These are phyloP conservation scores for Pleurostoma richardsiae DNA, from an alignment of 2,329 filamentous ascomycete genomes.

Conservation along the genomic window DNA sequence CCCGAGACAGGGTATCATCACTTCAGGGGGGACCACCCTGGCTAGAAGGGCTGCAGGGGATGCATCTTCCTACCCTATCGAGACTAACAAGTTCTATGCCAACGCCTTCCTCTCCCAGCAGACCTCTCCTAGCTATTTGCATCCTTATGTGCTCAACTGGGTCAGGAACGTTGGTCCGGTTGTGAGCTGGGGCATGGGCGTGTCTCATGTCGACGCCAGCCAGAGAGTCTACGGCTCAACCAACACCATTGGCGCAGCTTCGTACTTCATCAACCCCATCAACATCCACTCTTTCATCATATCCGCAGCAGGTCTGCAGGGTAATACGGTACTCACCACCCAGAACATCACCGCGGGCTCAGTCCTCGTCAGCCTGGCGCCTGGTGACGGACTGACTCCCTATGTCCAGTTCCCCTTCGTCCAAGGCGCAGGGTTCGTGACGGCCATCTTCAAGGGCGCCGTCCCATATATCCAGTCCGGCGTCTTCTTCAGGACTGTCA, in stretches of 20 bases:
- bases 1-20: slow-evolving; percentile 43
- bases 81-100: slow-evolving; percentile 77
- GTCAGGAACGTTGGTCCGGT: slow-evolving; percentile 56
- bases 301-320: slow-evolving; percentile 69
- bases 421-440: slow-evolving; percentile 87
- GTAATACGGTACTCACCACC: slow-evolving; percentile 49
- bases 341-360: slow-evolving; percentile 54
- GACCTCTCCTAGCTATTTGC: slow-evolving; percentile 63
- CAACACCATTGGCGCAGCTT: slow-evolving; percentile 50
- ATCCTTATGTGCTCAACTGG: slow-evolving; percentile 71
- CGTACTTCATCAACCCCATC: slow-evolving; percentile 76
- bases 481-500: slow-evolving; percentile 68
- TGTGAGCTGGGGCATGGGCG: slow-evolving; percentile 69
- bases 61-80: slow-evolving; percentile 38
- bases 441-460: slow-evolving; percentile 65
- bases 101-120: slow-evolving; percentile 78
- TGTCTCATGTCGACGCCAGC: slow-evolving; percentile 66
- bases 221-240: slow-evolving; percentile 64
- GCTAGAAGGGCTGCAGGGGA: too few relatives aligned
- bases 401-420: slow-evolving; percentile 74
- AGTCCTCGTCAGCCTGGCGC: slow-evolving; percentile 62
- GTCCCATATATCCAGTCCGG: slow-evolving; percentile 70
- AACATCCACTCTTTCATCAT: slow-evolving; percentile 77
- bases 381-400: slow-evolving; percentile 44
- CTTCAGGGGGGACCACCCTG: slow-evolving; percentile 5